Percentiles rank a stretch among this genome's conserved stretches.
Conservation (phyloP, 2,329 filamentous ascomycete species). For the Aspergillus flavus region DNA sequence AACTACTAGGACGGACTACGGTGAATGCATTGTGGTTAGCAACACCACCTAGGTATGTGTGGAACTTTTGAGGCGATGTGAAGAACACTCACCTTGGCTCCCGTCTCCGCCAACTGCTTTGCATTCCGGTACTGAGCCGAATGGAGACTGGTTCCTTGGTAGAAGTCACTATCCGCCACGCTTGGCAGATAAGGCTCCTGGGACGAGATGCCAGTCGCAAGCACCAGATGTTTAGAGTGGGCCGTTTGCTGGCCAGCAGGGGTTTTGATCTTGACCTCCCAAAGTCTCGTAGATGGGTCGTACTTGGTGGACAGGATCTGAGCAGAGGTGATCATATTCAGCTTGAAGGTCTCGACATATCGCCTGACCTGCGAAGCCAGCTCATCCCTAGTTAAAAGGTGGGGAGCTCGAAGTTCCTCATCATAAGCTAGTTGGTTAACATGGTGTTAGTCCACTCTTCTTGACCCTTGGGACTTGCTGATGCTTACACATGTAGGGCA, state of each 20-base stretch:
- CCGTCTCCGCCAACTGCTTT: slow-evolving; percentile 12
- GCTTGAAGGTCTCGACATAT: slow-evolving; percentile 33
- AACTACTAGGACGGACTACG: slow-evolving; percentile 46
- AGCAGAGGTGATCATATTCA: slow-evolving; percentile 36
- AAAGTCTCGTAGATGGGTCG: slow-evolving; percentile 22
- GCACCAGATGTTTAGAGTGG: slow-evolving; percentile 20
- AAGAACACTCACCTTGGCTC: slow-evolving; percentile 12
- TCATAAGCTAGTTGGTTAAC: slow-evolving; percentile 15
- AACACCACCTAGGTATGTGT: not conserved
- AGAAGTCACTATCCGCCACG: slow-evolving; percentile 15
- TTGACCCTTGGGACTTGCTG: not conserved
- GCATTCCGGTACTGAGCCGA: slow-evolving; percentile 18
- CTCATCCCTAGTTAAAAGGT: slow-evolving; percentile 19
- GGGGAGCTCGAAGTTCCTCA: slow-evolving; percentile 15
- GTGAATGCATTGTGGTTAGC: not conserved
- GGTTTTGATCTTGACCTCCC: slow-evolving; percentile 29
- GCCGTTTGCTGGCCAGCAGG: slow-evolving; percentile 14
- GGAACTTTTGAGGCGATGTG: not conserved
- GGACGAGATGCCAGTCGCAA: slow-evolving; percentile 22
- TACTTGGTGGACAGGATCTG: slow-evolving; percentile 30
- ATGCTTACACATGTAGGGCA: slow-evolving; percentile 38
- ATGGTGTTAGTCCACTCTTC: not conserved
- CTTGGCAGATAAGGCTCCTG: slow-evolving; percentile 19
- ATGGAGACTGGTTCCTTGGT: slow-evolving; percentile 19
- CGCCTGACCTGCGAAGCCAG: slow-evolving; percentile 20